A percentile compares a stretch with the other conserved stretches of the same genome.
Evolutionary conservation across 139 green algal genomes (phyloP).

Genomic region (Volvox africanus): DNA sequence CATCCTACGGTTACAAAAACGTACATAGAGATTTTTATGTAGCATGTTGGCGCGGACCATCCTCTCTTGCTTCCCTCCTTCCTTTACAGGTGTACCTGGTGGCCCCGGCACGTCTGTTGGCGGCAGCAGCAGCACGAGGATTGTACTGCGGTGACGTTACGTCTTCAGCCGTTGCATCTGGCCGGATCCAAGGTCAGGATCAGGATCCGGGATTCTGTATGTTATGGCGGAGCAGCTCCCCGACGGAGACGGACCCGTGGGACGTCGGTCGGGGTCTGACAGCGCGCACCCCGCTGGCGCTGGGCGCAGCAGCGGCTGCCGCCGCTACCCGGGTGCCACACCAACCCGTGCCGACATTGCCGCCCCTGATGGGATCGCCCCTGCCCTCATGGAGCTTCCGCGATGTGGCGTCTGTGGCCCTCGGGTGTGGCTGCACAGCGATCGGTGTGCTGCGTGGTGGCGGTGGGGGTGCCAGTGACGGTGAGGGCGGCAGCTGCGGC

Average conservation of each 20-base stretch:
- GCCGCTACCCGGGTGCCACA: not conserved
- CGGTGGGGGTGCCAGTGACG: not conserved
- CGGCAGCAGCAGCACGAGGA: not conserved
- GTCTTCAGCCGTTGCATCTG: not conserved
- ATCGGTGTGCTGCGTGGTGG: conserved; percentile 25
- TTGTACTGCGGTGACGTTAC: not conserved
- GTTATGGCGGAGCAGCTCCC: too few species aligned
- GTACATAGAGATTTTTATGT: not conserved
- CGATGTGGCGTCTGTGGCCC: not conserved
- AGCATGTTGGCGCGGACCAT: not conserved
- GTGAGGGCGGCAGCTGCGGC: not conserved
- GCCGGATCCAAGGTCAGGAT: not conserved
- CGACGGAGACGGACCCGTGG: too few species aligned
- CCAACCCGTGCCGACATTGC: not conserved
- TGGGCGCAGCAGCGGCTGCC: not conserved
- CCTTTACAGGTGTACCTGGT: conserved; percentile 32
- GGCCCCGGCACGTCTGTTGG: not conserved
- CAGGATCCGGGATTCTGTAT: not conserved
- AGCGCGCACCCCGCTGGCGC: too few species aligned
- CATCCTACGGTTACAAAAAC: not conserved
- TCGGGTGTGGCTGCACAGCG: conserved; percentile 14
- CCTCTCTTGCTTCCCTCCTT: not conserved
- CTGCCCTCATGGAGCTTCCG: not conserved
- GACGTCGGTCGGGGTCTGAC: too few species aligned
- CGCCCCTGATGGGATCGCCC: not conserved